Conservation (phyloP, 2,329 filamentous ascomycete species). For the Scopulariopsis brevicaulis region DNA sequence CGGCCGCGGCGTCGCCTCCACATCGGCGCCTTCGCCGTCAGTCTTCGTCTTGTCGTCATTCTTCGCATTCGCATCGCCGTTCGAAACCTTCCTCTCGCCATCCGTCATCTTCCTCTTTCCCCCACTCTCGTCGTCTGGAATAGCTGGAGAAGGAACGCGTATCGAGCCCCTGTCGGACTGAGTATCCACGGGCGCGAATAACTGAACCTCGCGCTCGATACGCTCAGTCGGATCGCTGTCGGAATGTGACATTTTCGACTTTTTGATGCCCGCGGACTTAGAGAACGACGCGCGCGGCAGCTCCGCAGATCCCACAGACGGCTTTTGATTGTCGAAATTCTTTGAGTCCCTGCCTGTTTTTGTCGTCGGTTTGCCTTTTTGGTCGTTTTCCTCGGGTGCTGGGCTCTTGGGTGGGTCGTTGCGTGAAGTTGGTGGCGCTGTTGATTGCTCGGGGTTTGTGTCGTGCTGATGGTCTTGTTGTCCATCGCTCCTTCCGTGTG, state of each 20-base stretch:
- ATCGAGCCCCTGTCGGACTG: conserved; percentile 44
- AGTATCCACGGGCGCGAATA: conserved; percentile 43
- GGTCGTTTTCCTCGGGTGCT: background rate
- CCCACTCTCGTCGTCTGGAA: conserved; percentile 27
- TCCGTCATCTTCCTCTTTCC: conserved; percentile 14
- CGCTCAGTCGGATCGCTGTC: conserved; percentile 44
- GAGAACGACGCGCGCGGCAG: conserved; percentile 29
- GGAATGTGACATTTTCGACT: conserved; percentile 32
- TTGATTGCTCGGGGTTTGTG: background rate
- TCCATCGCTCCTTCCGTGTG: background rate
- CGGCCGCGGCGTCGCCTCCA: conserved; percentile 42
- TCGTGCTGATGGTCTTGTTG: background rate
- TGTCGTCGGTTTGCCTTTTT: background rate
- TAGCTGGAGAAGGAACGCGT: conserved; percentile 31
- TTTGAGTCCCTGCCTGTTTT: background rate
- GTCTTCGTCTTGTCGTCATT: conserved; percentile 40
- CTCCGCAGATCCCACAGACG: conserved; percentile 34
- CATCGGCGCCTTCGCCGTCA: conserved; percentile 44
- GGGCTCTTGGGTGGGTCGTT: background rate
- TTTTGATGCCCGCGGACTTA: conserved; percentile 36
- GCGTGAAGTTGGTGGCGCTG: conserved; percentile 7
- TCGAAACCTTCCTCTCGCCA: conserved; percentile 43
- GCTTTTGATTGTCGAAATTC: conserved; percentile 22
- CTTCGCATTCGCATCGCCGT: background rate
- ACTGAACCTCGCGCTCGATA: conserved; percentile 42